These are phyloP conservation scores for Pythium volutum DNA, from an alignment of 352 stramenopile genomes.

Conservation along the genomic window DNA sequence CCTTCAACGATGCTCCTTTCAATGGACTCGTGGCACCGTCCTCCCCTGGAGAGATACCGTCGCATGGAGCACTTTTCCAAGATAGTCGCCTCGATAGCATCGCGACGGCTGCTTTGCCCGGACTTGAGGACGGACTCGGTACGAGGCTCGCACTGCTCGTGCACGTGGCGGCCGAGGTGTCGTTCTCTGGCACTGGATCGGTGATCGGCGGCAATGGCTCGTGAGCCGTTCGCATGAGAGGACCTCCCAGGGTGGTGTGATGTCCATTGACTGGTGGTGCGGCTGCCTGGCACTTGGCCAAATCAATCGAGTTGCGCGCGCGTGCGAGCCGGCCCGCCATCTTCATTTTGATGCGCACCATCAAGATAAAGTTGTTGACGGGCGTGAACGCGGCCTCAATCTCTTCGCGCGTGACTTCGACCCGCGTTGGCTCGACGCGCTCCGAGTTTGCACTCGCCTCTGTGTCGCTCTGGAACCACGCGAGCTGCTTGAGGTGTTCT, in stretches of 20 bases:
- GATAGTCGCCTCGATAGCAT: not conserved
- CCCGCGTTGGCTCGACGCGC: not conserved
- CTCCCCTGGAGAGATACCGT: too few species aligned
- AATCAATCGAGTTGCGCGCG: conserved; percentile 23
- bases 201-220: not conserved
- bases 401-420: conserved; percentile 58
- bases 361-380: conserved; percentile 81
- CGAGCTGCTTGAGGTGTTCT: conserved; percentile 45
- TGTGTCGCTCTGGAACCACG: conserved; percentile 30
- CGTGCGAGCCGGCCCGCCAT: conserved; percentile 52
- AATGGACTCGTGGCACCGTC: too few species aligned
- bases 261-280: not conserved
- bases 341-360: conserved; percentile 67
- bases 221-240: not conserved
- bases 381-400: conserved; percentile 76
- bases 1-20: not conserved
- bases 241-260: not conserved
- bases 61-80: too few species aligned
- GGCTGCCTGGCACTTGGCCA: conserved; percentile 6
- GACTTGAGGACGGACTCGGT: not conserved
- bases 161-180: not conserved
- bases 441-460: not conserved
- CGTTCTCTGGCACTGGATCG: too few species aligned
- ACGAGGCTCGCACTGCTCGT: not conserved
- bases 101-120: not conserved